A percentile compares a stretch with the other conserved stretches of the same genome.
These are phyloP conservation scores for Rheum nobile DNA, from an alignment of 148 eudicot species.

Conservation along the genomic window DNA sequence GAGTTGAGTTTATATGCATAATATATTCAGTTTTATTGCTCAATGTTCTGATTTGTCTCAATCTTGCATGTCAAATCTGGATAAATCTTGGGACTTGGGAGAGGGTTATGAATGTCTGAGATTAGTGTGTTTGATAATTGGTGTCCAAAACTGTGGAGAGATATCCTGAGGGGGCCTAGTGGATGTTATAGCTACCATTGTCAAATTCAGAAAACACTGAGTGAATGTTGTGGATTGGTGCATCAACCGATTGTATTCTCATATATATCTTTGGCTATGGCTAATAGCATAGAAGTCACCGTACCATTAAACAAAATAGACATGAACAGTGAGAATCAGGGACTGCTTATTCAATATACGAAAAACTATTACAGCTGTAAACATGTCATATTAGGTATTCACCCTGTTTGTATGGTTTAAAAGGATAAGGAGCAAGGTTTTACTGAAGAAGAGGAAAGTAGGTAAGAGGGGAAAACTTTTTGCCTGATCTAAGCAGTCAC, in stretches of 20 bases:
- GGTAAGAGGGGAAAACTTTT: not conserved
- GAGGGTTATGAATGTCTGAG: not conserved
- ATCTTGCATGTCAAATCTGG: not conserved
- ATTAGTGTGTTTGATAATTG: not conserved
- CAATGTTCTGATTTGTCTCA: not conserved
- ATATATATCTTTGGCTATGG: not conserved
- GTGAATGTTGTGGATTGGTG: not conserved
- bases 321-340: not conserved
- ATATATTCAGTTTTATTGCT: not conserved
- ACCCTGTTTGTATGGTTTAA: too few species aligned
- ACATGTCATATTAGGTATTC: not conserved
- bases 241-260: not conserved
- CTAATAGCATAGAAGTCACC: not conserved
- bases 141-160: not conserved
- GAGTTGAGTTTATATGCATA: conserved; percentile 11
- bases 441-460: too few species aligned
- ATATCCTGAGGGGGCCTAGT: not conserved
- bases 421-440: too few species aligned
- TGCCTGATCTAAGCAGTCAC: not conserved
- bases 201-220: not conserved
- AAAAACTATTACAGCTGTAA: not conserved
- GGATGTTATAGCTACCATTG: not conserved
- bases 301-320: not conserved
- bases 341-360: not conserved
- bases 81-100: not conserved